Base-by-base conservation (phyloP, 1,284 basidiomycete species). In the Leccinum variabile region DNA sequence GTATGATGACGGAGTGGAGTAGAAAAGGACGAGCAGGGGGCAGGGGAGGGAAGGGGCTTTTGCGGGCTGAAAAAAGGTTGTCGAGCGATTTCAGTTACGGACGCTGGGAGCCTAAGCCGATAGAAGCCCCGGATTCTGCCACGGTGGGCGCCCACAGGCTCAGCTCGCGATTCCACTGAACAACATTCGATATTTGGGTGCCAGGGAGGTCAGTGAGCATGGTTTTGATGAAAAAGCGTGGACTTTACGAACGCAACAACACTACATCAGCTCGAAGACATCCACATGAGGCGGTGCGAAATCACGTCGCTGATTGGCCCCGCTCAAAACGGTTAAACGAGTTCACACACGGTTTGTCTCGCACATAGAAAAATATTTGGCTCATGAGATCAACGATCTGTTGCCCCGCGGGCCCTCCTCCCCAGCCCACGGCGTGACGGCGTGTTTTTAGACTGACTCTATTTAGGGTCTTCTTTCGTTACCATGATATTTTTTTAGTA, bases 71-170 rank as follows among this genome's bases (percentile, higher is more conserved):
- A 65, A 61, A 60, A 65, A 53, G 49, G 52, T 41, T 37, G 56
- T 57, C 39, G 59, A 25, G 16, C 56, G 61, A 61, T 33, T 18
- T 59, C 66, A 67, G 54, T 54, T 61, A 56, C 54, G 54, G 30
- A 39, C 25, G 61, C 62, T 70, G 68, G 61, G 64, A 70, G 68
- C 58, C 49, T 60, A 64, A 62, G 72, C 73, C 72, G 66, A 75
- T 73, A 69, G 66, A 73, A 75, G 72, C 13, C 57, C 37, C 65
- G 64, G 68, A 72, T 73, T 73, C 67, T 76, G 66, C 75, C 72
- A 76, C 75, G 75, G 32, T 72, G 70, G 57, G 70, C 73, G 73
- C 65, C 67, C 60, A 25, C 61, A 49, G 57, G 49, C 53, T 54
- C 61, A 59, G 57, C 16, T 62, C 25, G 54, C 57, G 32, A 59